Percentiles rank a stretch among this genome's conserved stretches.
phyloP scores from a whole-genome alignment of 2,329 filamentous ascomycete genomes.

The Xylaria sp. region DNA sequence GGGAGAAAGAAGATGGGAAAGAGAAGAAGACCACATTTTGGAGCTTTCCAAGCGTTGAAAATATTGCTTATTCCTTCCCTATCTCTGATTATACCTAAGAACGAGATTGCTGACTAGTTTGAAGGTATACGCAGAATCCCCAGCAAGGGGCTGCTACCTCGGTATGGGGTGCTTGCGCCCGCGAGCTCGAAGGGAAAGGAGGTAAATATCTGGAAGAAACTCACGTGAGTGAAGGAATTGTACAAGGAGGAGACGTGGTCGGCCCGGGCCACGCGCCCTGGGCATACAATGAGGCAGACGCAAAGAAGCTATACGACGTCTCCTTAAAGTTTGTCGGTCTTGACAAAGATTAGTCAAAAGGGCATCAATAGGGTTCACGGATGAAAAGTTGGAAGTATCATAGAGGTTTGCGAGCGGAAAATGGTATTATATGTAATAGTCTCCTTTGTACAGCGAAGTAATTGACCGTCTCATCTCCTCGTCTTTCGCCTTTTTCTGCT shows the following conservation, averaged over 20 bases:
- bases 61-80: background rate
- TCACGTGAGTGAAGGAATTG: slow-evolving; percentile 19
- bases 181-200: slow-evolving; percentile 54
- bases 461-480: slow-evolving; percentile 28
- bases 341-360: background rate
- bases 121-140: slow-evolving; percentile 43
- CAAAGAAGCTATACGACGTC: slow-evolving; percentile 23
- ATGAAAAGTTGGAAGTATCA: background rate
- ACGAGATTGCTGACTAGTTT: slow-evolving; percentile 35
- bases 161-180: slow-evolving; percentile 52
- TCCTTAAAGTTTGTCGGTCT: slow-evolving; percentile 19
- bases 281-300: slow-evolving; percentile 23
- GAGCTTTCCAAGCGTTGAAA: background rate
- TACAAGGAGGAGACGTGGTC: slow-evolving; percentile 16
- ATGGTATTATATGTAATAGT: background rate
- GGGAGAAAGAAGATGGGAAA: background rate
- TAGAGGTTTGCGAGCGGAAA: background rate
- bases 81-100: background rate
- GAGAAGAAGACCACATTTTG: background rate
- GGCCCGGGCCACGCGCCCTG: slow-evolving; percentile 18
- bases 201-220: slow-evolving; percentile 50
- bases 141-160: slow-evolving; percentile 58
- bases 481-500: slow-evolving; percentile 41
- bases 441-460: background rate
- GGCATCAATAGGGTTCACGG: background rate